phyloP scores from a whole-genome alignment of 2,329 filamentous ascomycete genomes.

The Botrytis fragariae region DNA sequence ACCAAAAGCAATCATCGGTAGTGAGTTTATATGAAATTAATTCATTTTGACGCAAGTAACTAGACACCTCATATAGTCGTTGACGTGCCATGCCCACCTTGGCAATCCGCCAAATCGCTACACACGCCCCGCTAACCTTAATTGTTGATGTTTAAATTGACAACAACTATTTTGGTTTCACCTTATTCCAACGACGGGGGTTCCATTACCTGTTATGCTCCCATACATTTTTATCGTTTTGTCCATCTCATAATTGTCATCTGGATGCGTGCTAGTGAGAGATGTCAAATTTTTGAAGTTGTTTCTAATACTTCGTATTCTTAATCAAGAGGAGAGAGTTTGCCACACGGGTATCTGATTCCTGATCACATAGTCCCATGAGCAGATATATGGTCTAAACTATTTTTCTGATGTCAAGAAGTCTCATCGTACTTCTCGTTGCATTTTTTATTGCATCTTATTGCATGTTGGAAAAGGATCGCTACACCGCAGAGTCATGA shows the following conservation, averaged over 20 bases:
- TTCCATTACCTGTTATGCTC: background rate
- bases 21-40: background rate
- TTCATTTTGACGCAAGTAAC: background rate
- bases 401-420: background rate
- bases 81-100: background rate
- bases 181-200: background rate
- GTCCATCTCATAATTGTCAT: background rate
- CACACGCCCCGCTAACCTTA: background rate
- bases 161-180: background rate
- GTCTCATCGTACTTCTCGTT: background rate
- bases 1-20: background rate
- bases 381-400: background rate
- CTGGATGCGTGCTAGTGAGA: too few relatives aligned
- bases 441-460: background rate
- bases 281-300: background rate
- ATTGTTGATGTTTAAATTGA: background rate
- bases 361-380: background rate
- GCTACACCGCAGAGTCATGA: background rate
- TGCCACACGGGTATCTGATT: background rate
- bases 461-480: background rate
- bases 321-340: background rate
- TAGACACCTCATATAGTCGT: background rate
- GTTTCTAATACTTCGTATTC: background rate
- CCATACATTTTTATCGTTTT: too few relatives aligned
- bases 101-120: background rate